Conservation (phyloP, 495 filamentous ascomycete species). For the Lepidopterella palustris region DNA sequence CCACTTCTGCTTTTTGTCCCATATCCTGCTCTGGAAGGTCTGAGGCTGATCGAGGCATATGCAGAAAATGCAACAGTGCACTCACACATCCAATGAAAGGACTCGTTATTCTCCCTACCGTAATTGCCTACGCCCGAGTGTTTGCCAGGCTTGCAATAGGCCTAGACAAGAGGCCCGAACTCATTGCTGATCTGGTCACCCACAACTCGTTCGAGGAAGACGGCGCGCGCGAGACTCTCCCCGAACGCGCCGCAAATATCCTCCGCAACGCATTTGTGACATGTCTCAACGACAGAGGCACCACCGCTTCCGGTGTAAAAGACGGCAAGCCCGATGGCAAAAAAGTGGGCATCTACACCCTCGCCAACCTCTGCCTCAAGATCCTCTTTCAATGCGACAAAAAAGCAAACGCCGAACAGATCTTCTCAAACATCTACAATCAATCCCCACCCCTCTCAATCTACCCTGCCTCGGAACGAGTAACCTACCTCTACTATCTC, state of each 20-base stretch:
- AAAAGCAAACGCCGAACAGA: constrained; percentile 64
- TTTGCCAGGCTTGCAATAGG: constrained; percentile 75
- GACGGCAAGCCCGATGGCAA: constrained; percentile 67
- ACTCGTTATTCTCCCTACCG: constrained; percentile 66
- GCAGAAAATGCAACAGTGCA: constrained; percentile 67
- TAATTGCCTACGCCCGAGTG: constrained; percentile 67
- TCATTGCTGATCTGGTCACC: constrained; percentile 52
- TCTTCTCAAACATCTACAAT: constrained; percentile 82
- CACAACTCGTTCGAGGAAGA: constrained; percentile 46
- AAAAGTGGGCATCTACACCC: constrained; percentile 78
- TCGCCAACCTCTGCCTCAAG: constrained; percentile 86
- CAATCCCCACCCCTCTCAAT: constrained; percentile 68
- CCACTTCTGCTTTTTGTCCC: not conserved
- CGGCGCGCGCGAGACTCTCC: constrained; percentile 62
- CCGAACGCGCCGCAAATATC: constrained; percentile 77
- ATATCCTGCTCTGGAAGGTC: not conserved
- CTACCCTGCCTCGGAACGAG: constrained; percentile 81
- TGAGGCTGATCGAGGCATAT: not conserved
- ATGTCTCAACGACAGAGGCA: constrained; percentile 75
- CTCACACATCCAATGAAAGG: constrained; percentile 73
- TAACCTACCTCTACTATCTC: constrained; percentile 91
- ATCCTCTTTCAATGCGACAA: constrained; percentile 67
- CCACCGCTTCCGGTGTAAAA: constrained; percentile 43
- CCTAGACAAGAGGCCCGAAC: constrained; percentile 66
- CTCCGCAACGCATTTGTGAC: constrained; percentile 87